Conservation (phyloP, 495 filamentous ascomycete genomes). For the Staphylotrichum tortipilum region DNA sequence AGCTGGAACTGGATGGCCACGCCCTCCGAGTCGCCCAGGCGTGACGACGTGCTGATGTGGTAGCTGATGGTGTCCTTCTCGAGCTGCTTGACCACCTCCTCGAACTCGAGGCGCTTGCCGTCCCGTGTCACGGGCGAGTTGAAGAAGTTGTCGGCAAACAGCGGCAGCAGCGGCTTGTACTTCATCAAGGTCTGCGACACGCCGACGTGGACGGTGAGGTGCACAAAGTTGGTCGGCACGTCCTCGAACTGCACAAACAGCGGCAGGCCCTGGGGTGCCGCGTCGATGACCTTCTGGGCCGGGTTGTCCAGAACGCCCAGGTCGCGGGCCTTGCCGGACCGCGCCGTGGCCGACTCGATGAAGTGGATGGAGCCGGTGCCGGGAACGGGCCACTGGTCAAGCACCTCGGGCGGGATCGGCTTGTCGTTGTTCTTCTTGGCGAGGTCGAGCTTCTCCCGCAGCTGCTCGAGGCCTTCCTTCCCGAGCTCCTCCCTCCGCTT, state of each 20-base stretch:
- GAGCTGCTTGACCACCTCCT: slow-evolving; percentile 79
- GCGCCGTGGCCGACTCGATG: slow-evolving; percentile 76
- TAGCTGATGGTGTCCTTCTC: slow-evolving; percentile 88
- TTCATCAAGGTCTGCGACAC: slow-evolving; percentile 63
- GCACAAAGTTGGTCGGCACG: slow-evolving; percentile 81
- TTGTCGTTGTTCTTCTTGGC: slow-evolving; percentile 77
- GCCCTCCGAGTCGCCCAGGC: slow-evolving; percentile 69
- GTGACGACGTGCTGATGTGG: slow-evolving; percentile 53
- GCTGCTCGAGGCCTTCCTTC: slow-evolving; percentile 50
- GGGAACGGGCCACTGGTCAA: slow-evolving; percentile 77
- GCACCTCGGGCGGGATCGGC: slow-evolving; percentile 63
- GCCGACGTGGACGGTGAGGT: slow-evolving; percentile 67
- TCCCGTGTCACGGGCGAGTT: slow-evolving; percentile 75
- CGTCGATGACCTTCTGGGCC: slow-evolving; percentile 70
- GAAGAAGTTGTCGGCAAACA: slow-evolving; percentile 91
- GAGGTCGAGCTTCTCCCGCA: slow-evolving; percentile 66
- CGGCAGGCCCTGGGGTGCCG: slow-evolving; percentile 52
- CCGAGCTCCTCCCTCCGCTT: slow-evolving; percentile 44
- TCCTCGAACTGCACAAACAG: slow-evolving; percentile 97
- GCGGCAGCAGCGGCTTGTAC: slow-evolving; percentile 68
- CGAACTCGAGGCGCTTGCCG: slow-evolving; percentile 74
- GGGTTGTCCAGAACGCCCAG: slow-evolving; percentile 57
- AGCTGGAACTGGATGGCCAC: slow-evolving; percentile 73
- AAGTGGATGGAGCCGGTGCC: slow-evolving; percentile 84
- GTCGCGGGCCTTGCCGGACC: slow-evolving; percentile 68